These are phyloP conservation scores for Cryptosporidium viatorum DNA, from an alignment of 169 alveolate species.

Conservation along the genomic window DNA sequence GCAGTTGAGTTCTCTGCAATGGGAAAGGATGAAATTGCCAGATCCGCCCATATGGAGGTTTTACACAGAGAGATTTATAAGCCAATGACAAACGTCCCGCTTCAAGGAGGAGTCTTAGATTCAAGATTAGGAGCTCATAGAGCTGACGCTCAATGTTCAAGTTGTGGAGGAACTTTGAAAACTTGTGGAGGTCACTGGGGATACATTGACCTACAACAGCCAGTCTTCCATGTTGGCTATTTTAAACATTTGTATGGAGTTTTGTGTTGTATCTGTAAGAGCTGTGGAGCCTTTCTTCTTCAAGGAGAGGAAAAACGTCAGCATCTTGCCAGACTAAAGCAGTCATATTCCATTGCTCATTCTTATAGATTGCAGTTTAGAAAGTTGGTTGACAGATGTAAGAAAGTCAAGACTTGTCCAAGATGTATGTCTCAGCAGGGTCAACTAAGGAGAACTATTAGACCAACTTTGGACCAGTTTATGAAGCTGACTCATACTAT, in stretches of 20 bases:
- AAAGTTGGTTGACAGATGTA: conserved; percentile 85
- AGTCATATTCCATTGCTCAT: conserved; percentile 85
- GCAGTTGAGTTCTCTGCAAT: conserved; percentile 86
- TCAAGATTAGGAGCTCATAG: conserved; percentile 77
- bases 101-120: conserved; percentile 86
- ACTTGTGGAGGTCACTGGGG: conserved; percentile 99
- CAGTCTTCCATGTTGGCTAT: conserved; percentile 98
- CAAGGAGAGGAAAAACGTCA: conserved; percentile 82
- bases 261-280: conserved; percentile 92
- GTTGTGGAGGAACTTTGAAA: conserved; percentile 88
- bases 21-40: conserved; percentile 83
- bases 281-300: conserved; percentile 89
- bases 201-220: conserved; percentile 92
- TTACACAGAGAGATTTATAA: conserved; percentile 83
- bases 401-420: conserved; percentile 85
- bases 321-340: conserved; percentile 78
- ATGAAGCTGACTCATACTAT: conserved; percentile 88
- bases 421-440: conserved; percentile 89
- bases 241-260: conserved; percentile 92
- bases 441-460: conserved; percentile 83
- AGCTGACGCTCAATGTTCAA: conserved; percentile 85
- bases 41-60: conserved; percentile 83
- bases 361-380: conserved; percentile 85
- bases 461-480: conserved; percentile 88
- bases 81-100: conserved; percentile 82